Conservation (phyloP, 805 yeast species). For the Cyberlindnera japonica region DNA sequence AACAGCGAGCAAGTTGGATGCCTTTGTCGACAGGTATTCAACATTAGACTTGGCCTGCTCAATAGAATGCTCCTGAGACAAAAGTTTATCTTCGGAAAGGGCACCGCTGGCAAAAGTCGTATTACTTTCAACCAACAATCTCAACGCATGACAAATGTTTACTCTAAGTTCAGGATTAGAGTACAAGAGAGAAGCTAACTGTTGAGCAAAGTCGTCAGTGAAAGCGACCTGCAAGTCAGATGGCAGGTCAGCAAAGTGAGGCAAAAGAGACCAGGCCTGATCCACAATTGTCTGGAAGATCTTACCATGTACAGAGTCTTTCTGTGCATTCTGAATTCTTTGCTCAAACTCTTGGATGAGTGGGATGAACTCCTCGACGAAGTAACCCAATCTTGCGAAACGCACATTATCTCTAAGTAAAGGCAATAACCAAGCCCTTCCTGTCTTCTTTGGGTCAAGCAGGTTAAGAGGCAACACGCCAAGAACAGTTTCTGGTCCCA, state of each 20-base stretch:
- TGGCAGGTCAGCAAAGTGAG: slow-evolving; percentile 86
- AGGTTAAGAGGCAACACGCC: slow-evolving; percentile 76
- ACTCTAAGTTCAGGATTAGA: slow-evolving; percentile 72
- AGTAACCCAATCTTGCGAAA: slow-evolving; percentile 64
- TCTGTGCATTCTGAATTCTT: slow-evolving; percentile 41
- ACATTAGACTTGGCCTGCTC: slow-evolving; percentile 53
- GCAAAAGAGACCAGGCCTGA: slow-evolving; percentile 89
- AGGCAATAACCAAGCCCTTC: slow-evolving; percentile 95
- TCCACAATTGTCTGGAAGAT: slow-evolving; percentile 81
- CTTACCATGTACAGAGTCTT: slow-evolving; percentile 66
- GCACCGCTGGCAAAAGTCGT: slow-evolving; percentile 59
- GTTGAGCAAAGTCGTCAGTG: slow-evolving; percentile 72
- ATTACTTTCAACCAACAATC: slow-evolving; percentile 74
- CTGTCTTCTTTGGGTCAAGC: slow-evolving; percentile 51
- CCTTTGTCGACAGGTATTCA: slow-evolving; percentile 57
- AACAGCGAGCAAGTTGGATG: slow-evolving; percentile 78
- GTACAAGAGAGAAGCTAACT: slow-evolving; percentile 70
- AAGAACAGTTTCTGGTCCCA: slow-evolving; percentile 87
- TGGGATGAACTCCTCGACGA: slow-evolving; percentile 63
- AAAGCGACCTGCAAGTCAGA: slow-evolving; percentile 63
- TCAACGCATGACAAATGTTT: slow-evolving; percentile 77
- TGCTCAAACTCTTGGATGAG: slow-evolving; percentile 50
- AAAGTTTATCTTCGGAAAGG: slow-evolving; percentile 48
- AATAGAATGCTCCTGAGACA: slow-evolving; percentile 59
- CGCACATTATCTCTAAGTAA: slow-evolving; percentile 81